These are phyloP conservation scores for Sporormia fimetaria DNA, from an alignment of 495 filamentous ascomycete genomes.

Conservation along the genomic window DNA sequence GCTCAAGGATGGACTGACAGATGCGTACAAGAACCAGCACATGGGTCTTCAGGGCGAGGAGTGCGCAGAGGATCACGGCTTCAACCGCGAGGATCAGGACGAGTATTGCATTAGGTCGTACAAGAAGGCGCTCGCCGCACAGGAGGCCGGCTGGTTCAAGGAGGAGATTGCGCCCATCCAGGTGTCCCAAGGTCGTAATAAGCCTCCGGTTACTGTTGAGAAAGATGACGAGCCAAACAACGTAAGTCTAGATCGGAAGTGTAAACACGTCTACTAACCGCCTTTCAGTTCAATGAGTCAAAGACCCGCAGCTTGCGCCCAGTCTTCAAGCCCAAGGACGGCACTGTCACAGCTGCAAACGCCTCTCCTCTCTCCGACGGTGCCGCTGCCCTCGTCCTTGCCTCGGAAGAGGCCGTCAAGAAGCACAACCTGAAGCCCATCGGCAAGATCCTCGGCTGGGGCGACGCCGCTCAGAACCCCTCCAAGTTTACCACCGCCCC, in stretches of 20 bases:
- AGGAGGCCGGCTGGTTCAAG: conserved; percentile 63
- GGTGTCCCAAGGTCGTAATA: conserved; percentile 76
- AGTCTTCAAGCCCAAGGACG: conserved; percentile 68
- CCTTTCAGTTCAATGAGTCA: conserved; percentile 65
- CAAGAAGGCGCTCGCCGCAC: conserved; percentile 79
- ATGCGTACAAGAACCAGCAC: conserved; percentile 83
- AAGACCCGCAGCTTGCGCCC: conserved; percentile 79
- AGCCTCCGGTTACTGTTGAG: conserved; percentile 69
- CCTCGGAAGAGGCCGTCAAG: conserved; percentile 80
- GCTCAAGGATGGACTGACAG: conserved; percentile 81
- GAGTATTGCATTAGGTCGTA: conserved; percentile 88
- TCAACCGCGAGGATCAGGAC: conserved; percentile 76
- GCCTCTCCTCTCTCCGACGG: conserved; percentile 93
- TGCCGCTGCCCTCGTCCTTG: conserved; percentile 77
- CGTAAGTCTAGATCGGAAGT: conserved; percentile 33
- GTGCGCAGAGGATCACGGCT: conserved; percentile 71
- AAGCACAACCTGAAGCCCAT: conserved; percentile 79
- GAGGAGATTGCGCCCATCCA: conserved; percentile 84
- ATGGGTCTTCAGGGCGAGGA: conserved; percentile 93
- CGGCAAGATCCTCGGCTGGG: conserved; percentile 94
- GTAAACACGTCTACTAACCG: conserved; percentile 11
- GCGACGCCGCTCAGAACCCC: conserved; percentile 78
- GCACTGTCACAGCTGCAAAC: conserved; percentile 95
- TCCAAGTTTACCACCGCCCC: conserved; percentile 94
- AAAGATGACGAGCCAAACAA: conserved; percentile 95